These are phyloP conservation scores for Nitzschia sp. DNA, from an alignment of 108 stramenopile species.

Conservation along the genomic window DNA sequence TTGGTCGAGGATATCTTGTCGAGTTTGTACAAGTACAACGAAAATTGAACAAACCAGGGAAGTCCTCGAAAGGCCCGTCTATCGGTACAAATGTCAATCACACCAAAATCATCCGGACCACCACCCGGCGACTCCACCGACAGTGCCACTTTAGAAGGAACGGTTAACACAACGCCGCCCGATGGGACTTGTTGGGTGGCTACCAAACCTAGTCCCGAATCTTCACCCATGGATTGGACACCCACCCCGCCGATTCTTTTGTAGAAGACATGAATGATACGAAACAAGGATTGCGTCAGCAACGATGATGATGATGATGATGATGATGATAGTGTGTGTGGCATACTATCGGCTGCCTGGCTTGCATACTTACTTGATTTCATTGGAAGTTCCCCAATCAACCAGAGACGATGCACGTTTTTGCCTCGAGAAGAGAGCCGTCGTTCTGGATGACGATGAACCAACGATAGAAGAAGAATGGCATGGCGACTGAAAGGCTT, in stretches of 20 bases:
- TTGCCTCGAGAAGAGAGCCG: slow-evolving; percentile 28
- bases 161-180: slow-evolving; percentile 53
- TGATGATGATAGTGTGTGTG: neutral
- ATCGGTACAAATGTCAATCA: slow-evolving; percentile 18
- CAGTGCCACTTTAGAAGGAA: slow-evolving; percentile 64
- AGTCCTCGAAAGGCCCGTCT: slow-evolving; percentile 22
- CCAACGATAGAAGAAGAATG: too few species aligned
- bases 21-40: slow-evolving; percentile 45
- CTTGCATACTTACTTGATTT: slow-evolving; percentile 5
- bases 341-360: neutral
- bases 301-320: neutral
- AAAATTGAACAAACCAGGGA: slow-evolving; percentile 60
- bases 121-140: slow-evolving; percentile 63
- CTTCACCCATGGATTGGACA: slow-evolving; percentile 20
- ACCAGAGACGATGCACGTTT: slow-evolving; percentile 31
- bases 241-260: slow-evolving; percentile 20
- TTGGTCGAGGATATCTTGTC: slow-evolving; percentile 35
- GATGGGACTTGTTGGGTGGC: slow-evolving; percentile 41
- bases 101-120: slow-evolving; percentile 41
- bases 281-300: too few species aligned
- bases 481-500: too few species aligned
- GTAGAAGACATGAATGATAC: too few species aligned
- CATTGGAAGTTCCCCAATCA: slow-evolving; percentile 38
- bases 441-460: too few species aligned
- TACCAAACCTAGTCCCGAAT: slow-evolving; percentile 64